phyloP scores from a whole-genome alignment of 371 early-diverging fungal genomes.

The Saksenaea oblongispora region DNA sequence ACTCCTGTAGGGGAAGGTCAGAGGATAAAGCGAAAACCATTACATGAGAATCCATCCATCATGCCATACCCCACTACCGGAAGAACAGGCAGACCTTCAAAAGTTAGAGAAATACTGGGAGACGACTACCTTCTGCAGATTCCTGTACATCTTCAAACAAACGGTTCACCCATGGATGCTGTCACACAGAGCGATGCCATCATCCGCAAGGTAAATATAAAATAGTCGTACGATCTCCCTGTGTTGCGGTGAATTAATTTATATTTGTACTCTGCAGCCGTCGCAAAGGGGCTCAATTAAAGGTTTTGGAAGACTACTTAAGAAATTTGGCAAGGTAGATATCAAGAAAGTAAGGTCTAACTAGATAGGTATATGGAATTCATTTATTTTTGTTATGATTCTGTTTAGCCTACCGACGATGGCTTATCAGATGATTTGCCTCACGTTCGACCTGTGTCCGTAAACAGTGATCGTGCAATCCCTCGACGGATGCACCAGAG shows the following conservation, averaged over 20 bases:
- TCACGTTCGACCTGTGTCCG: not conserved
- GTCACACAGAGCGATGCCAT: conserved; percentile 3
- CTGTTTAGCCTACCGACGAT: not conserved
- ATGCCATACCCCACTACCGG: conserved; percentile 10
- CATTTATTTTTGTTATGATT: not conserved
- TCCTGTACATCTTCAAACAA: not conserved
- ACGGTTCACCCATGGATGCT: conserved; percentile 1
- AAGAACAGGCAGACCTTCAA: not conserved
- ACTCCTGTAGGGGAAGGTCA: conserved; percentile 6
- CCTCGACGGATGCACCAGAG: not conserved
- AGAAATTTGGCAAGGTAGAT: conserved; percentile 23
- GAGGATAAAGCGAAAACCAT: conserved; percentile 12
- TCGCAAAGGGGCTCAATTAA: conserved; percentile 15
- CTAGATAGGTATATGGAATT: not conserved
- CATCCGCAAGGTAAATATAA: conserved; percentile 6
- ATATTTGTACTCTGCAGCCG: conserved; percentile 6
- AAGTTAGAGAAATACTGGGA: not conserved
- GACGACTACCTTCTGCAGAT: not conserved
- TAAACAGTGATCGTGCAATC: not conserved
- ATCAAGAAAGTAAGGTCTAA: not conserved
- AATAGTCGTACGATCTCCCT: not conserved
- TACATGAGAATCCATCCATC: not conserved
- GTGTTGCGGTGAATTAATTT: conserved; percentile 1
- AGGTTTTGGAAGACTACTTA: conserved; percentile 23
- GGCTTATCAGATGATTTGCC: not conserved